A percentile compares a stretch with the other conserved stretches of the same genome.
Evolutionary conservation across 192 early-diverging fungal genomes (phyloP).

Genomic region (Spizellomyces sp.): DNA sequence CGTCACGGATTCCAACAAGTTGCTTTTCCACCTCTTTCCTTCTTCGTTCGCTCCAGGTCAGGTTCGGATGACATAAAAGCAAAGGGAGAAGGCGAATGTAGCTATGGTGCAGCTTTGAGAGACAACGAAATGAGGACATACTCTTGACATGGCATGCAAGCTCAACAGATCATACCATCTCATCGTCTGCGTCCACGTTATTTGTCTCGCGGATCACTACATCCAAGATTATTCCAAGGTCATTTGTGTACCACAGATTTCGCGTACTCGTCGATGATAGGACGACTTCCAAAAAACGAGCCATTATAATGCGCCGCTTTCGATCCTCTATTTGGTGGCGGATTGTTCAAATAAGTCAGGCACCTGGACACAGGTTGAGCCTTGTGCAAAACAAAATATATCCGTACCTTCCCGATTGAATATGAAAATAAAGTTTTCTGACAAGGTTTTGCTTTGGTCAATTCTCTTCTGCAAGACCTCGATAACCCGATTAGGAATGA

Average conservation of each 20-base stretch:
- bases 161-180: slow-evolving; percentile 37
- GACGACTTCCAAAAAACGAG: slow-evolving; percentile 73
- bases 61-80: slow-evolving; percentile 27
- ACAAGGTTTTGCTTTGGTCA: slow-evolving; percentile 74
- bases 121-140: background rate
- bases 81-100: slow-evolving; percentile 42
- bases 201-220: slow-evolving; percentile 81
- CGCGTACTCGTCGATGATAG: slow-evolving; percentile 63
- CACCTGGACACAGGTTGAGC: background rate
- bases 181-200: slow-evolving; percentile 70
- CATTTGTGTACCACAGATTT: slow-evolving; percentile 91
- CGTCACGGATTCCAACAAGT: slow-evolving; percentile 22
- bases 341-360: background rate
- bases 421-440: slow-evolving; percentile 89
- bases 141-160: background rate
- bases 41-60: background rate
- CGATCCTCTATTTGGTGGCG: slow-evolving; percentile 5
- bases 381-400: background rate
- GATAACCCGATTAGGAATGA: slow-evolving; percentile 57
- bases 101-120: slow-evolving; percentile 39
- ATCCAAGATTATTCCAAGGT: slow-evolving; percentile 84
- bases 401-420: slow-evolving; percentile 81
- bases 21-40: slow-evolving; percentile 13
- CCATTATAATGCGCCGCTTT: slow-evolving; percentile 16
- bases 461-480: slow-evolving; percentile 49